A percentile compares a stretch with the other conserved stretches of the same genome.
phyloP scores from a whole-genome alignment of 331 rosid species.

The Acacia concinna region DNA sequence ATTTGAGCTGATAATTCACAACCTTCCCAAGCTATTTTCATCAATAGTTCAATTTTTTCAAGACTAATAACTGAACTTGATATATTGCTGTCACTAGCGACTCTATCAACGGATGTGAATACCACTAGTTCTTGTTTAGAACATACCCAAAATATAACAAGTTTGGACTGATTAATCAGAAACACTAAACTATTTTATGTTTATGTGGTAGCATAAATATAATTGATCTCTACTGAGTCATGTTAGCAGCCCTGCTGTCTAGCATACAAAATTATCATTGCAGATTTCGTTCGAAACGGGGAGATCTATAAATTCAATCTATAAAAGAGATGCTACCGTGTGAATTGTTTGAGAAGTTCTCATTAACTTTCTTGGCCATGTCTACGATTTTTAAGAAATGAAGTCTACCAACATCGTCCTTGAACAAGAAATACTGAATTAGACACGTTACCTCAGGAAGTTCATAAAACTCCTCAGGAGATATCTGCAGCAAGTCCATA shows the following conservation, averaged over 20 bases:
- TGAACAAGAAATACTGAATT: conserved; percentile 12
- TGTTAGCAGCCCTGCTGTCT: not conserved
- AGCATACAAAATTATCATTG: not conserved
- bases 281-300: not conserved
- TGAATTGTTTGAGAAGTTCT: not conserved
- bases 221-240: not conserved
- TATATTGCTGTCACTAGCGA: not conserved
- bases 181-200: not conserved
- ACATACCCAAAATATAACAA: not conserved
- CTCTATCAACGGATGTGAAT: not conserved
- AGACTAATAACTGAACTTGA: not conserved
- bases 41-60: not conserved
- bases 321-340: not conserved
- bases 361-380: not conserved
- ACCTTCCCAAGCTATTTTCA: not conserved
- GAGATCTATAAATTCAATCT: not conserved
- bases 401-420: not conserved
- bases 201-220: not conserved
- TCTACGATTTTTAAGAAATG: not conserved
- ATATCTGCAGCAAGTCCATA: conserved; percentile 84
- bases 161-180: not conserved
- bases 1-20: not conserved
- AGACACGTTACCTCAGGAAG: conserved; percentile 75
- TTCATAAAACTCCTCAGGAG: conserved; percentile 77
- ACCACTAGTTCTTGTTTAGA: not conserved